phyloP scores from a whole-genome alignment of 1,284 basidiomycete genomes.

The Sporisorium iseilematis-ciliati region DNA sequence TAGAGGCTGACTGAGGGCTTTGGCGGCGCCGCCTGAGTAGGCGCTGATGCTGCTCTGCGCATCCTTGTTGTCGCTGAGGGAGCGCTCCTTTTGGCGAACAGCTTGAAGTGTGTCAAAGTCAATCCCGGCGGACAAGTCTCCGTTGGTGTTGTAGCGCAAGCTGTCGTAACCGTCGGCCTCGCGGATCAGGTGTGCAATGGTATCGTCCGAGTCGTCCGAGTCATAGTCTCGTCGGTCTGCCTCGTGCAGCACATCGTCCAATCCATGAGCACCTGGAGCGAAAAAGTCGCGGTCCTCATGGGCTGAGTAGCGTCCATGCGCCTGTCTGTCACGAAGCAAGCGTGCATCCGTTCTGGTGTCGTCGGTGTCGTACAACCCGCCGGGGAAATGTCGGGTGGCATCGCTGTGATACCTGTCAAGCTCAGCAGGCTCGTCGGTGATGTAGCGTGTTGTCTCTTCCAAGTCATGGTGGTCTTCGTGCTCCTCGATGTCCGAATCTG shows the following conservation, averaged over 20 bases:
- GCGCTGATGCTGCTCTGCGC: slow-evolving; percentile 28
- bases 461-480: slow-evolving; percentile 6
- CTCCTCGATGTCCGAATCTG: slow-evolving; percentile 20
- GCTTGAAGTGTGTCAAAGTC: slow-evolving; percentile 37
- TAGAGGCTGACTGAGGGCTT: slow-evolving; percentile 57
- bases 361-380: slow-evolving; percentile 32
- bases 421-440: slow-evolving; percentile 7
- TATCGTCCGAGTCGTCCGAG: slow-evolving; percentile 48
- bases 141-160: slow-evolving; percentile 27
- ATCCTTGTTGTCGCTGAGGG: slow-evolving; percentile 23
- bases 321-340: slow-evolving; percentile 1
- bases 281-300: slow-evolving; percentile 4
- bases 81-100: slow-evolving; percentile 23
- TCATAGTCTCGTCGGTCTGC: slow-evolving; percentile 24
- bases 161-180: slow-evolving; percentile 47
- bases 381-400: slow-evolving; percentile 37
- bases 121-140: slow-evolving; percentile 30
- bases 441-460: slow-evolving; percentile 10
- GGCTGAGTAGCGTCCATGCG: not conserved
- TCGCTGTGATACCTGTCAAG: slow-evolving; percentile 15
- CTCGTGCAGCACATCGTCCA: slow-evolving; percentile 10
- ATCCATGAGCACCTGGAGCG: not conserved
- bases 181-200: slow-evolving; percentile 37
- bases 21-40: slow-evolving; percentile 56
- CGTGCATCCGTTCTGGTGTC: slow-evolving; percentile 6